These are phyloP conservation scores for Zoysia japonica DNA, from an alignment of 176 grass and related monocot genomes.

Conservation along the genomic window DNA sequence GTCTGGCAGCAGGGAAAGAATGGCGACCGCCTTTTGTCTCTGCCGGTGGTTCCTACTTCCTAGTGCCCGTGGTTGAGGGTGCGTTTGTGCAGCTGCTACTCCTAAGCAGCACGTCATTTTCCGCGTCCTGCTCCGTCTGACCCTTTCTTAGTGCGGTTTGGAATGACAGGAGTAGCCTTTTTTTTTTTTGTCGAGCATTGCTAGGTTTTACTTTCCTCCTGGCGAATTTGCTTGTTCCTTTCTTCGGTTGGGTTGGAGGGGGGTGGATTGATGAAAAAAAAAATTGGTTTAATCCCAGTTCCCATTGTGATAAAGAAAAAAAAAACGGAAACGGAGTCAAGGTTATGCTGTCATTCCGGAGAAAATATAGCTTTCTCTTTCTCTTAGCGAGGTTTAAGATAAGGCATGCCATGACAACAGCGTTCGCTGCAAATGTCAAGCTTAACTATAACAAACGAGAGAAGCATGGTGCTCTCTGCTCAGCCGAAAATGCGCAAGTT, in stretches of 20 bases:
- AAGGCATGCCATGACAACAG: not conserved
- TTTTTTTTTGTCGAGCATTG: not conserved
- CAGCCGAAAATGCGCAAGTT: too few species aligned
- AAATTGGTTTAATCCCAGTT: too few species aligned
- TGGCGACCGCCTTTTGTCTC: not conserved
- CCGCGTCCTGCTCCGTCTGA: not conserved
- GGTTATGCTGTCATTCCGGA: not conserved
- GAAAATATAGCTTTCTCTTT: not conserved
- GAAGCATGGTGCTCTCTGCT: too few species aligned
- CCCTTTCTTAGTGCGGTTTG: not conserved
- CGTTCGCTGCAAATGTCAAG: not conserved
- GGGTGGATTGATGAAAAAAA: not conserved
- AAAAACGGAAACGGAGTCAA: not conserved
- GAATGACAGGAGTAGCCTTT: not conserved
- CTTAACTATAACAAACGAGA: not conserved
- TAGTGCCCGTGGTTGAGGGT: not conserved
- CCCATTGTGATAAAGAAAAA: too few species aligned
- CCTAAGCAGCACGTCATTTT: not conserved
- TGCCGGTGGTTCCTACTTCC: not conserved
- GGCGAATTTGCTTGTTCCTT: not conserved
- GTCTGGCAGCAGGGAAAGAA: not conserved
- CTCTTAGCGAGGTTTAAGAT: too few species aligned
- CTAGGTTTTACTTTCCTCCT: not conserved
- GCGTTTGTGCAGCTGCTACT: too few species aligned
- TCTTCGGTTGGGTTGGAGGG: not conserved